These are phyloP conservation scores for Thelephora terrestris DNA, from an alignment of 1,284 basidiomycete genomes.

Conservation along the genomic window DNA sequence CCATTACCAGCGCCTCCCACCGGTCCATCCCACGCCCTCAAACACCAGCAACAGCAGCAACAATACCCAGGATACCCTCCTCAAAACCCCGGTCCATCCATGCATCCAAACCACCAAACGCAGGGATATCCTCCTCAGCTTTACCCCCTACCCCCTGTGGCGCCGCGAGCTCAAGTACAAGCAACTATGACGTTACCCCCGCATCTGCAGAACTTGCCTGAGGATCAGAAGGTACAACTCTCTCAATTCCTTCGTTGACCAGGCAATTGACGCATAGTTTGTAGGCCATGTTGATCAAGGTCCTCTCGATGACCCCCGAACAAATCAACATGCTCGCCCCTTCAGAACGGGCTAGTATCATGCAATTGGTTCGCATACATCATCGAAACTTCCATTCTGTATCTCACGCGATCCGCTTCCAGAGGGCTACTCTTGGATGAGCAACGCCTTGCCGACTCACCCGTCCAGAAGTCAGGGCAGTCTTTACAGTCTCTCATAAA, in stretches of 20 bases:
- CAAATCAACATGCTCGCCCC: constrained; percentile 54
- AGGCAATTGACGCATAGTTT: neutral
- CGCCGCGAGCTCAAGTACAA: neutral
- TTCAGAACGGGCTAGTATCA: constrained; percentile 49
- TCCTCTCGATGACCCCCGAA: constrained; percentile 61
- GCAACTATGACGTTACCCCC: constrained; percentile 3
- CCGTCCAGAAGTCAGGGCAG: neutral
- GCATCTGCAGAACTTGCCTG: constrained; percentile 29
- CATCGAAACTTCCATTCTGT: neutral
- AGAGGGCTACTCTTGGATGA: neutral
- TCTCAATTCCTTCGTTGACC: constrained; percentile 8
- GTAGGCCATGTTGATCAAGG: constrained; percentile 56
- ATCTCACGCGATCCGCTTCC: neutral
- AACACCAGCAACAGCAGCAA: constrained; percentile 18
- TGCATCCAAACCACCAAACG: constrained; percentile 1
- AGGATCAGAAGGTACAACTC: constrained; percentile 52
- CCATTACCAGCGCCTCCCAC: constrained; percentile 18
- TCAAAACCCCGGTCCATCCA: constrained; percentile 1
- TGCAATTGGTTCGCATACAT: constrained; percentile 47
- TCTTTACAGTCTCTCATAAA: too few species aligned
- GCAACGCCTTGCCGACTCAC: constrained; percentile 9
- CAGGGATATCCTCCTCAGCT: constrained; percentile 7
- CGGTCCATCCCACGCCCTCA: constrained; percentile 10
- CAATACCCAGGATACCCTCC: constrained; percentile 21
- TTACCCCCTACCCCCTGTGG: constrained; percentile 8